phyloP scores from a whole-genome alignment of 345 rosid species.

The Boechera retrofracta region DNA sequence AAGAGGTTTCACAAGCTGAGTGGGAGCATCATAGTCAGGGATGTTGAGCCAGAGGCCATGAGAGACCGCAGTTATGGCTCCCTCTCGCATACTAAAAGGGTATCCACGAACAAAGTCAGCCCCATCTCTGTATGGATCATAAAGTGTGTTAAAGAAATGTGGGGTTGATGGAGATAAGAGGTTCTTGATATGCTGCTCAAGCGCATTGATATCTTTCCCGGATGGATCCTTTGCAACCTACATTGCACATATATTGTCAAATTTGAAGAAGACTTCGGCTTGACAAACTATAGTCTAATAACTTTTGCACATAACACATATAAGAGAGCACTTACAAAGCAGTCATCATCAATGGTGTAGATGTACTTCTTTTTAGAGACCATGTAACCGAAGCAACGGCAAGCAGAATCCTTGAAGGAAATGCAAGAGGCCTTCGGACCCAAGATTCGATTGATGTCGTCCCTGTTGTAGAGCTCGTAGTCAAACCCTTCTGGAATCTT shows the following conservation, averaged over 20 bases:
- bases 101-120: constrained; percentile 91
- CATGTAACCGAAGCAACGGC: constrained; percentile 70
- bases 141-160: constrained; percentile 80
- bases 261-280: background rate
- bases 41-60: constrained; percentile 96
- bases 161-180: constrained; percentile 73
- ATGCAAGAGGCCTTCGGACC: constrained; percentile 46
- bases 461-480: constrained; percentile 43
- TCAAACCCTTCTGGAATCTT: constrained; percentile 41
- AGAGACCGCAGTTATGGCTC: constrained; percentile 76
- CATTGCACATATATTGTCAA: constrained; percentile 20
- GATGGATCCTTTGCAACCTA: constrained; percentile 88
- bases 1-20: constrained; percentile 89
- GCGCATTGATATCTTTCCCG: constrained; percentile 79
- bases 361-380: constrained; percentile 65
- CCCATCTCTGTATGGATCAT: constrained; percentile 77
- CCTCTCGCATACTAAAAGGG: constrained; percentile 87
- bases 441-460: constrained; percentile 43
- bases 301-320: background rate
- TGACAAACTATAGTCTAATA: background rate
- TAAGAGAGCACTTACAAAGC: constrained; percentile 54
- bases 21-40: constrained; percentile 93
- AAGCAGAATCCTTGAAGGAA: constrained; percentile 49
- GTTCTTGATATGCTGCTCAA: constrained; percentile 86
- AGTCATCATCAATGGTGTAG: constrained; percentile 69